These are phyloP conservation scores for Tuber aestivum DNA, from an alignment of 495 filamentous ascomycete species.

Conservation along the genomic window DNA sequence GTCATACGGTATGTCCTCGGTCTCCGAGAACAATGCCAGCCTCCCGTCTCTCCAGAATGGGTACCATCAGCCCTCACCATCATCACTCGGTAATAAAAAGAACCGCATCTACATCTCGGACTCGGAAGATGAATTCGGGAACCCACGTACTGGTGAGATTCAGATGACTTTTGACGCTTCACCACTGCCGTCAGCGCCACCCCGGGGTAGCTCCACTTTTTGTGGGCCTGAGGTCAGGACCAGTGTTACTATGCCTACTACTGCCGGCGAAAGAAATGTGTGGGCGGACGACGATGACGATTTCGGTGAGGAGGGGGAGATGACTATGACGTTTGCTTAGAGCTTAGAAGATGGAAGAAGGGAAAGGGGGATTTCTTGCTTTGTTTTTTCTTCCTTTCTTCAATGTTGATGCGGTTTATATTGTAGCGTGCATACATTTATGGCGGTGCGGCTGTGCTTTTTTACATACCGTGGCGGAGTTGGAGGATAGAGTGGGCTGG, in stretches of 20 bases:
- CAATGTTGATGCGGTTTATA: constrained; percentile 8
- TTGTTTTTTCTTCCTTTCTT: constrained; percentile 7
- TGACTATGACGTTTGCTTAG: constrained; percentile 69
- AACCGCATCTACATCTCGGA: constrained; percentile 13
- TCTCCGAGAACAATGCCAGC: background rate
- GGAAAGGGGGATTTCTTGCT: background rate
- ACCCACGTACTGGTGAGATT: constrained; percentile 47
- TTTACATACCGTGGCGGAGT: background rate
- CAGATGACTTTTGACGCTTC: constrained; percentile 69
- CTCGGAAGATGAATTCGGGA: constrained; percentile 45
- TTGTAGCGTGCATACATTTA: background rate
- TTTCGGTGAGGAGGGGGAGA: constrained; percentile 67
- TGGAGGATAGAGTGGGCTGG: background rate
- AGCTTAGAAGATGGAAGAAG: constrained; percentile 2
- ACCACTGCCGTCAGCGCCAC: constrained; percentile 35
- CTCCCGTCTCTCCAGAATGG: background rate
- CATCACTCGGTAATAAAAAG: constrained; percentile 3
- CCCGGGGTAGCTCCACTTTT: constrained; percentile 29
- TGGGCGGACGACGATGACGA: constrained; percentile 77
- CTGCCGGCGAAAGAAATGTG: constrained; percentile 57
- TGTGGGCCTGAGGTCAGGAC: constrained; percentile 10
- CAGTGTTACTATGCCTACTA: constrained; percentile 15
- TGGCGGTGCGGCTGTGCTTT: constrained; percentile 1
- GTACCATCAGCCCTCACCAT: background rate
- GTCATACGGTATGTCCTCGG: background rate